Evolutionary conservation across 208 protist species (phyloP).

Genomic region (Leishmania braziliensis): DNA sequence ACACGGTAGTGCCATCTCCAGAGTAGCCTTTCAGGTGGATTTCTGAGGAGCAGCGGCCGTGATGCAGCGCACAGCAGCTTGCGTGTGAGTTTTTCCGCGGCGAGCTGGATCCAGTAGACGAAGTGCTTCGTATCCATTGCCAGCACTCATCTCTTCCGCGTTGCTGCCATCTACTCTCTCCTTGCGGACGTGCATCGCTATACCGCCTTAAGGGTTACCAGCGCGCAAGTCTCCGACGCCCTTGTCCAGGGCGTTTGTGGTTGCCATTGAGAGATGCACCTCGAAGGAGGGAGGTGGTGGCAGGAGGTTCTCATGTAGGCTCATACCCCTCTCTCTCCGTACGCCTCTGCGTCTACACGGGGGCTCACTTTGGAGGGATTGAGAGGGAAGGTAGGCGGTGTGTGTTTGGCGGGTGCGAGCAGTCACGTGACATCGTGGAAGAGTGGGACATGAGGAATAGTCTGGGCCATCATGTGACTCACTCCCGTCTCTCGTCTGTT

Average conservation of each 20-base stretch:
- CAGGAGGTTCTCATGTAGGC: not conserved
- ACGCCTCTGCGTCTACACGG: not conserved
- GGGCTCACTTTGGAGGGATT: not conserved
- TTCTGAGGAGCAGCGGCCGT: constrained; percentile 1
- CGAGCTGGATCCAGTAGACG: not conserved
- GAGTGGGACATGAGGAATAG: not conserved
- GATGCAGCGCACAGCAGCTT: not conserved
- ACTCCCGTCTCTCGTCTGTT: not conserved
- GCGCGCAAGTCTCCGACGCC: not conserved
- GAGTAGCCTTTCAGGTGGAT: not conserved
- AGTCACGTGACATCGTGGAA: not conserved
- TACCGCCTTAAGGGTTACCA: not conserved
- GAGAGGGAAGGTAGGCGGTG: not conserved
- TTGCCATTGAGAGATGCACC: not conserved
- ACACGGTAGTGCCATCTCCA: not conserved
- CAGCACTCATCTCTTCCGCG: constrained; percentile 3
- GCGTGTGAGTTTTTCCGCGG: not conserved
- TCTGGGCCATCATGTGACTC: not conserved
- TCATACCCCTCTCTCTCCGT: not conserved
- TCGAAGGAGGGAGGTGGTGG: not conserved
- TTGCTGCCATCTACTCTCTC: constrained; percentile 14
- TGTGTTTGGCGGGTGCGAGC: not conserved
- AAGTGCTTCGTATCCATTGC: constrained; percentile 12
- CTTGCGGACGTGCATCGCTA: constrained; percentile 1
- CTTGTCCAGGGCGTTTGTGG: not conserved